A percentile compares a stretch with the other conserved stretches of the same genome.
Conservation (phyloP, 805 yeast genomes). For the Lachancea sp. region DNA sequence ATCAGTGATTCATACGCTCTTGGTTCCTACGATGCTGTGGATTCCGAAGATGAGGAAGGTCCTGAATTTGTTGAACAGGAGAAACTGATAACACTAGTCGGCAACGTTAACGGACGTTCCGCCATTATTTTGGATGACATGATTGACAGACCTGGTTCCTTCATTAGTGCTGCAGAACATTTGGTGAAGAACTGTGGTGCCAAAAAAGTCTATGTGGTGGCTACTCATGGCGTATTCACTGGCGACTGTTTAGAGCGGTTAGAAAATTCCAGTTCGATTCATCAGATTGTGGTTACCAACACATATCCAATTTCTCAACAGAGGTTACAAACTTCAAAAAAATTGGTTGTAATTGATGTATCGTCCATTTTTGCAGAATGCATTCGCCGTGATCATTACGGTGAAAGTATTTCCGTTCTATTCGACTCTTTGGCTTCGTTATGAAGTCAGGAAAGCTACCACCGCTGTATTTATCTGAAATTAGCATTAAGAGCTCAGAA, state of each 20-base stretch:
- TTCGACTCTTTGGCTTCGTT: conserved; percentile 74
- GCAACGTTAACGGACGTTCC: conserved; percentile 86
- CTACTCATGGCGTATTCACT: conserved; percentile 93
- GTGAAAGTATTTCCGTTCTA: conserved; percentile 89
- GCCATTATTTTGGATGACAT: conserved; percentile 95
- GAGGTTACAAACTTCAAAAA: conserved; percentile 49
- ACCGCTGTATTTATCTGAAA: conserved; percentile 6
- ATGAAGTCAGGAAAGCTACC: conserved; percentile 11
- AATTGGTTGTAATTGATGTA: conserved; percentile 83
- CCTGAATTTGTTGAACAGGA: conserved; percentile 58
- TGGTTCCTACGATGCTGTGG: conserved; percentile 72
- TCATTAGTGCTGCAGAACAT: conserved; percentile 97
- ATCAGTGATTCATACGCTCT: conserved; percentile 47
- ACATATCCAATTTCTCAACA: conserved; percentile 83
- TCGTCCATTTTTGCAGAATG: conserved; percentile 96
- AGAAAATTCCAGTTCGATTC: conserved; percentile 73
- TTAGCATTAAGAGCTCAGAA: conserved; percentile 2
- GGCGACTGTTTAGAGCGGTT: conserved; percentile 79
- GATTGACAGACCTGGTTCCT: conserved; percentile 92
- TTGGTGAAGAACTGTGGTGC: conserved; percentile 95
- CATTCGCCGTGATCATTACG: conserved; percentile 96
- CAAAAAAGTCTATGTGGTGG: conserved; percentile 77
- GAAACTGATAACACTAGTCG: conserved; percentile 90
- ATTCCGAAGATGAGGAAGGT: conserved; percentile 84
- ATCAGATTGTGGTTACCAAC: conserved; percentile 90